Evolutionary conservation across 192 early-diverging fungal genomes (phyloP).

Genomic region (Backusella tarrabulga): DNA sequence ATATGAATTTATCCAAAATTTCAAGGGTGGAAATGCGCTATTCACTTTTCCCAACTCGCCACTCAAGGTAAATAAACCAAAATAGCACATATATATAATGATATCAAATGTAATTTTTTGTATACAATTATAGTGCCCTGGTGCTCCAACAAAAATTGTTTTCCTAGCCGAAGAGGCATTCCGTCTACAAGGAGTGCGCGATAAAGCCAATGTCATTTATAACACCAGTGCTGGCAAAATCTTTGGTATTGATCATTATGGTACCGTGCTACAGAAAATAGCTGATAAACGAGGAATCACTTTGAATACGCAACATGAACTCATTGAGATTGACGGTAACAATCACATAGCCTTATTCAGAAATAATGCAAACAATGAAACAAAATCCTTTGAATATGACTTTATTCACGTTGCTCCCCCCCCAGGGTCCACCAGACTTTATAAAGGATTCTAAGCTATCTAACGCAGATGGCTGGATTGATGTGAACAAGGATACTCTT

Average conservation of each 20-base stretch:
- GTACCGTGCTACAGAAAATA: constrained; percentile 61
- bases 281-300: constrained; percentile 65
- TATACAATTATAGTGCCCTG: constrained; percentile 60
- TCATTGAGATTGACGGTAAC: constrained; percentile 64
- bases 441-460: constrained; percentile 66
- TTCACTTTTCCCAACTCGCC: constrained; percentile 88
- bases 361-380: constrained; percentile 56
- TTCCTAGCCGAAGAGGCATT: constrained; percentile 84
- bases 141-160: constrained; percentile 86
- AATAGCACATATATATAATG: background rate
- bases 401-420: constrained; percentile 84
- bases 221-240: constrained; percentile 83
- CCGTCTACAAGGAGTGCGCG: constrained; percentile 66
- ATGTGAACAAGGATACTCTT: constrained; percentile 76
- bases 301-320: constrained; percentile 69
- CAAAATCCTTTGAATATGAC: constrained; percentile 65
- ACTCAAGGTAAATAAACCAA: constrained; percentile 53
- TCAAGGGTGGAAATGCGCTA: constrained; percentile 73
- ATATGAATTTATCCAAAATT: constrained; percentile 64
- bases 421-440: constrained; percentile 74
- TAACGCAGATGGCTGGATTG: constrained; percentile 79
- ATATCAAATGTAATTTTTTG: background rate
- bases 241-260: constrained; percentile 86
- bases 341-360: constrained; percentile 72
- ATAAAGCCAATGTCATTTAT: constrained; percentile 68